Conservation (phyloP, 2,329 filamentous ascomycete species). For the Stylonectria norvegica region DNA sequence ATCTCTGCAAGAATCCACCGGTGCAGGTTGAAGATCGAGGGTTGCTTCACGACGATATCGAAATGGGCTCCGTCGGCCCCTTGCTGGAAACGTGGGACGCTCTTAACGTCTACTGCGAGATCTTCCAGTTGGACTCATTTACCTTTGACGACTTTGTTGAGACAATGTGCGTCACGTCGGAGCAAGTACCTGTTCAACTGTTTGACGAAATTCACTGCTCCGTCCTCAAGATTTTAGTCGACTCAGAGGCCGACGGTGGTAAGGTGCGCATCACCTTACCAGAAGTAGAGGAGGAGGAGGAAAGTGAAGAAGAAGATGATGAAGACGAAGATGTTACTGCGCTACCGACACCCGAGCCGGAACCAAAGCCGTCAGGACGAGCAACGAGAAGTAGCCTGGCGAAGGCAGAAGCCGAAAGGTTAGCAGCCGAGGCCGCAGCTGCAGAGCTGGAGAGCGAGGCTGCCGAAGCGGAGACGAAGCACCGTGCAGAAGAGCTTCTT, state of each 20-base stretch:
- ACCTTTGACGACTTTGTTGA: conserved; percentile 96
- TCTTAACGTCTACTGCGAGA: conserved; percentile 94
- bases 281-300: conserved; percentile 67
- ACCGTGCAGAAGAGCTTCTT: conserved; percentile 75
- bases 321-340: conserved; percentile 53
- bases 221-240: conserved; percentile 81
- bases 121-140: conserved; percentile 92
- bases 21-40: conserved; percentile 42
- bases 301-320: conserved; percentile 62
- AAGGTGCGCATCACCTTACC: conserved; percentile 77
- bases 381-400: conserved; percentile 84
- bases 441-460: conserved; percentile 48
- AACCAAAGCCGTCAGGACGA: conserved; percentile 62
- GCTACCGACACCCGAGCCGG: conserved; percentile 65
- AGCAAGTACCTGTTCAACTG: conserved; percentile 74
- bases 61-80: conserved; percentile 80
- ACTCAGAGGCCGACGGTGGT: conserved; percentile 69
- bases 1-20: conserved; percentile 65
- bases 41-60: conserved; percentile 48
- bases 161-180: conserved; percentile 73
- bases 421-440: conserved; percentile 58
- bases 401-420: conserved; percentile 70
- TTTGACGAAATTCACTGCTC: conserved; percentile 91
- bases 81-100: conserved; percentile 94
- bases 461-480: conserved; percentile 49